phyloP scores from a whole-genome alignment of 2,329 filamentous ascomycete genomes.

The Xylaria sp. region DNA sequence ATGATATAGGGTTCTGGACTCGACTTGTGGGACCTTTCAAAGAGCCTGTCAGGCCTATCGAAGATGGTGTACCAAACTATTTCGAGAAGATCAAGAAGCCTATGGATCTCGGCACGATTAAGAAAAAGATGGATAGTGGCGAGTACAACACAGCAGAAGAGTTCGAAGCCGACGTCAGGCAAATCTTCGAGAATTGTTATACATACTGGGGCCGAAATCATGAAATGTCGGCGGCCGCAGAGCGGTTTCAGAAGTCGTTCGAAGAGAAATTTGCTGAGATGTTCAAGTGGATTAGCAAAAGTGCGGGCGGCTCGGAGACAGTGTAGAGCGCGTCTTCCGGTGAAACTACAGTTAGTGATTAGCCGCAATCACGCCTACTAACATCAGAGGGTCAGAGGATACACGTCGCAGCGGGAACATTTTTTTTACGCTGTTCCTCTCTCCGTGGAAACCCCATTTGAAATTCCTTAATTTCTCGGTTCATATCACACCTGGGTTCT shows the following conservation, averaged over 20 bases:
- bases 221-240: constrained; percentile 66
- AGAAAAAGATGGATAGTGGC: constrained; percentile 66
- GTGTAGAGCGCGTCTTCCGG: constrained; percentile 33
- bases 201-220: constrained; percentile 61
- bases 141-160: constrained; percentile 65
- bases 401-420: background rate
- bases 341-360: no score
- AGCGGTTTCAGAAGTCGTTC: constrained; percentile 66
- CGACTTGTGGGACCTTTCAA: constrained; percentile 72
- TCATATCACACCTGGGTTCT: constrained; percentile 10
- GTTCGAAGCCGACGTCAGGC: constrained; percentile 67
- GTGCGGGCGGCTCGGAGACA: constrained; percentile 58
- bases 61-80: constrained; percentile 71
- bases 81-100: constrained; percentile 68
- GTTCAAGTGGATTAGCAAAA: constrained; percentile 68
- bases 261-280: constrained; percentile 70
- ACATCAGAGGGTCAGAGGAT: background rate
- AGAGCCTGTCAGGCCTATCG: constrained; percentile 66
- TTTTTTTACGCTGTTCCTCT: background rate
- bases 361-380: background rate
- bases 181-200: constrained; percentile 73
- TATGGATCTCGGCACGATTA: constrained; percentile 71
- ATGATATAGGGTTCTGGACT: constrained; percentile 69
- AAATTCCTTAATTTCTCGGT: background rate
- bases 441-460: background rate